Base-by-base conservation (phyloP, 73 alveolate species). In the Tetrahymena thermophila region DNA sequence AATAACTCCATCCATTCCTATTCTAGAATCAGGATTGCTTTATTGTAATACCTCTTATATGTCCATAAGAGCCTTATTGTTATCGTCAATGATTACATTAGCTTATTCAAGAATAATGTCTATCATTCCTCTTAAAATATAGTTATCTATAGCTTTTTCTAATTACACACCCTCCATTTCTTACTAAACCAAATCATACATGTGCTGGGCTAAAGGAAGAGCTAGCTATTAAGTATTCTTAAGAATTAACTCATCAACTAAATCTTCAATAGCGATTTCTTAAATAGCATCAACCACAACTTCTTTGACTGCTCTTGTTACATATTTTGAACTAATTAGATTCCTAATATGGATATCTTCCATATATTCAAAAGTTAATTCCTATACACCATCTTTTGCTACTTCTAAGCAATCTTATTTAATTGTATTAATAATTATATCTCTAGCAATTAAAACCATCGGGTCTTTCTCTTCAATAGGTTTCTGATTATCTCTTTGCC, bases 401-500 rank as follows among this genome's bases (percentile, higher is more conserved):
- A 95, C 94, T 13, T 85, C 84, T 34, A 85, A 95, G n/a, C 93
- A 94, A 25, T 95, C 97, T 23, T 95, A 55, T 50, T 95, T 94
- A 19, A 95, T 34, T 56, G 94, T 85, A 11, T 44, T 35, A 28
- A 85, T 44, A 4, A 95, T 95, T 1, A 93, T 89, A 55, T 95
- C 93, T 85, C 93, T 50, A 31, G 95, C 95, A 16, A 95, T 94
- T 21, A 95, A 89, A 34, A 55, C 94, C 97, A 95, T 95, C 6
- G 97, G 97, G 55, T 95, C 97, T 34, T 95, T 95, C 93, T 95
- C 97, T 44, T 43, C 43, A 31, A 85, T 94, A 31, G 97, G 95
- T 43, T 95, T 95, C 40, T 95, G 56, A 28, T 95, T 95, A 40
- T 85, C 93, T 85, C 97, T 85, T 95, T 95, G 35, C 35, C 94